Evolutionary conservation across 169 alveolate genomes (phyloP), one percentile per base, ranked within the genome.

Genomic region (Plasmodium knowlesi): DNA sequence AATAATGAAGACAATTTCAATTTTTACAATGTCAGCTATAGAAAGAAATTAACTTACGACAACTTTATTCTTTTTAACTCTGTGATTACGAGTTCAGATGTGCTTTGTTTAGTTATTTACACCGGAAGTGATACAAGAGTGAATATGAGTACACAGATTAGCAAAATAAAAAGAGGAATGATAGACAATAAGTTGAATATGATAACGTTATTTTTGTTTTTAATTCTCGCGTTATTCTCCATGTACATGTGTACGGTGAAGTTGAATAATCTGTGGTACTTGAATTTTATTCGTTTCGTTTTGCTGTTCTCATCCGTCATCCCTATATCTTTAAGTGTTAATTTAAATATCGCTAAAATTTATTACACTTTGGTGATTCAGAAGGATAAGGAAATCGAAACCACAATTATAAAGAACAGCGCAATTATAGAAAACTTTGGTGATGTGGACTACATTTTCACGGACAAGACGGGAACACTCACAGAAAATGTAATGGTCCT

Each of bases 381-480:
- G 67, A 94, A 95, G 85, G 99, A 99, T 95, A 95, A 96, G 70
- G 97, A 97, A 76, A 99, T 99, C 6, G 98, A 97, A n/a, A 99
- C 98, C 12, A 98, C 99, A 0, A 97, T 98, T 9, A 98, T 99
- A 54, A 96, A 99, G 76, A 97, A 97, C 34, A 97, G 97, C 39
- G 34, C 96, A 82, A 93, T 96, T 19, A 96, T 96, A 10, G 99
- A 99, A 97, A 99, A 99, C 89, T 97, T 99, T 54, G 99, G 99
- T 28, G 96, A 99, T 43, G 97, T 99, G n/a, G 98, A 98, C 43
- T 98, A 97, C 94, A 94, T 99, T 37, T 96, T 99, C 71, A 96
- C 99, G 5, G 99, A 99, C 92, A 99, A 99, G 96, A 99, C 99
- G 6, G 99, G 99, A 22, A 99, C 99, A 10, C 95, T 99, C 82